Percentiles rank a stretch among this genome's conserved stretches.
These are phyloP conservation scores for Hericium rajendrae DNA, from an alignment of 768 basidiomycete species.

Conservation along the genomic window DNA sequence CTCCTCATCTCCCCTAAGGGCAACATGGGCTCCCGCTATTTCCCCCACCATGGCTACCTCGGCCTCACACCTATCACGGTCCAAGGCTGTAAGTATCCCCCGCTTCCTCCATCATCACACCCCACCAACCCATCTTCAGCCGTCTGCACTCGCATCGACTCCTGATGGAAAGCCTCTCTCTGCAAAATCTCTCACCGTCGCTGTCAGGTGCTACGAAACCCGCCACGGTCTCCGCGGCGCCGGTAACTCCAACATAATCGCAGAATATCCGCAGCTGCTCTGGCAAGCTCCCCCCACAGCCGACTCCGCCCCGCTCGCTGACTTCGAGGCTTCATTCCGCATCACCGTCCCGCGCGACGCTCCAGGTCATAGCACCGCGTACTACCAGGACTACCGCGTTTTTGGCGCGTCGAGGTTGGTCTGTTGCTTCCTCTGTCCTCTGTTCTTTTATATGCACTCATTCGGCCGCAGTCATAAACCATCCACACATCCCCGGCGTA, in stretches of 20 bases:
- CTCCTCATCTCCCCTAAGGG: slow-evolving; percentile 57
- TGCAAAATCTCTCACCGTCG: slow-evolving; percentile 57
- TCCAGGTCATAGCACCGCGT: slow-evolving; percentile 57
- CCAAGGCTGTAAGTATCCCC: slow-evolving; percentile 1
- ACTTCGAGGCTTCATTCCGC: slow-evolving; percentile 62
- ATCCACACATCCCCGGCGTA: slow-evolving; percentile 52
- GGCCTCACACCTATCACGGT: slow-evolving; percentile 56
- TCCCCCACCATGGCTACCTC: slow-evolving; percentile 62
- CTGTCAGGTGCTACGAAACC: slow-evolving; percentile 79
- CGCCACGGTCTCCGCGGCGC: slow-evolving; percentile 52
- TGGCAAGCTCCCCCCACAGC: slow-evolving; percentile 57
- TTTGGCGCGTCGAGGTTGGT: slow-evolving; percentile 82
- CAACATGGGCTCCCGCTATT: slow-evolving; percentile 55
- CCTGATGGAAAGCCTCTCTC: slow-evolving; percentile 59
- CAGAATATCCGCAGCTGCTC: slow-evolving; percentile 54
- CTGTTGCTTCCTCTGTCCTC: slow-evolving; percentile 21
- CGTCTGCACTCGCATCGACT: slow-evolving; percentile 62
- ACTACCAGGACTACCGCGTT: slow-evolving; percentile 70
- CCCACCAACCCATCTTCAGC: slow-evolving; percentile 27
- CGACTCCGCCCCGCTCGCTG: slow-evolving; percentile 51
- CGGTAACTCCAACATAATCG: slow-evolving; percentile 53
- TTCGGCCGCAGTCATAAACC: slow-evolving; percentile 48
- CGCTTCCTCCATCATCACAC: neutral
- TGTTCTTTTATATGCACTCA: slow-evolving; percentile 9
- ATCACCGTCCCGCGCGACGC: slow-evolving; percentile 55